A percentile compares a stretch with the other conserved stretches of the same genome.
Evolutionary conservation across 2,329 filamentous ascomycete species (phyloP).

Genomic region (Colletotrichum incanum): DNA sequence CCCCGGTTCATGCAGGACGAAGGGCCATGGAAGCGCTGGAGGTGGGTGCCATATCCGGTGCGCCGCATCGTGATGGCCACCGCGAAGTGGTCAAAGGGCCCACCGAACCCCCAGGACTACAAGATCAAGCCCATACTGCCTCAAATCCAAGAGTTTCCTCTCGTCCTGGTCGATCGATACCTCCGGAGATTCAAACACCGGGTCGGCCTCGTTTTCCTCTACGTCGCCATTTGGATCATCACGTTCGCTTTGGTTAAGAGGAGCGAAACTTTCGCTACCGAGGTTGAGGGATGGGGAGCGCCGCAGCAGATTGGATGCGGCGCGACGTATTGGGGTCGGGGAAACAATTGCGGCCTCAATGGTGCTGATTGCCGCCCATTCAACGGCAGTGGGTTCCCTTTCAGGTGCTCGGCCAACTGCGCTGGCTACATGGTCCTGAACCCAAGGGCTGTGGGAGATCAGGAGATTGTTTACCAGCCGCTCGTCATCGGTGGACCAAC

Average conservation of each 20-base stretch:
- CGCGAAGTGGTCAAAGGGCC: constrained; percentile 69
- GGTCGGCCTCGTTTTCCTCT: constrained; percentile 70
- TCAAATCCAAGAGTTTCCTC: constrained; percentile 76
- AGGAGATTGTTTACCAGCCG: constrained; percentile 75
- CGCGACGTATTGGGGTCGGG: constrained; percentile 78
- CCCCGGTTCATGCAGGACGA: constrained; percentile 75
- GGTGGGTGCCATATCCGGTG: constrained; percentile 72
- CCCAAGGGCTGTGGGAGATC: constrained; percentile 81
- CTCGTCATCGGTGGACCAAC: constrained; percentile 79
- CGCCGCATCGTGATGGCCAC: constrained; percentile 62
- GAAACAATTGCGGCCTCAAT: constrained; percentile 82
- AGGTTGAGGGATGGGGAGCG: constrained; percentile 78
- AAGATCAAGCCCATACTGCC: constrained; percentile 76
- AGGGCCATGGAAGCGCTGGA: constrained; percentile 64
- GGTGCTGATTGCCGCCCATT: constrained; percentile 84
- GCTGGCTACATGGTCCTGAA: constrained; percentile 76
- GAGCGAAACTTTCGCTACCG: constrained; percentile 70
- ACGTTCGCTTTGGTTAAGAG: constrained; percentile 79
- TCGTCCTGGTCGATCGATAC: constrained; percentile 74
- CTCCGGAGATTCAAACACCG: constrained; percentile 74
- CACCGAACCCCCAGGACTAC: constrained; percentile 65
- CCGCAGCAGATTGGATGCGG: constrained; percentile 78
- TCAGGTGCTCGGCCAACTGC: constrained; percentile 83
- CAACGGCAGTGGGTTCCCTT: constrained; percentile 77
- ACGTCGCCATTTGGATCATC: constrained; percentile 78